Conservation (phyloP, 305 asterid species). For the Fraxinus paxiana region DNA sequence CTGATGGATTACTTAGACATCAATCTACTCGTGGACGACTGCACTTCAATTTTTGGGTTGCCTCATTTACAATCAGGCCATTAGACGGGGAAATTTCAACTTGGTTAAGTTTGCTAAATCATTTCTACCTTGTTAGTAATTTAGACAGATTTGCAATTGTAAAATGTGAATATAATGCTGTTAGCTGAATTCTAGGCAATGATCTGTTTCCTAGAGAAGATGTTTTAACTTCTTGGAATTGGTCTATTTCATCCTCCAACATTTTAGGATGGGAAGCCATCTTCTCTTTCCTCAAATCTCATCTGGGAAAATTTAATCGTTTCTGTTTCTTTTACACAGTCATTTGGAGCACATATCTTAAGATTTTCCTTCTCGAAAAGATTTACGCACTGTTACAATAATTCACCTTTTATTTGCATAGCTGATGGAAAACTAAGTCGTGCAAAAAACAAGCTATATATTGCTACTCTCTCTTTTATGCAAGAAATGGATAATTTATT, state of each 20-base stretch:
- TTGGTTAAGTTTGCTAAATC: background rate
- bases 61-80: background rate
- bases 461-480: background rate
- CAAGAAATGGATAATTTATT: slow-evolving; percentile 54
- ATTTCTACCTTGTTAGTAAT: background rate
- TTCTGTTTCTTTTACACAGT: background rate
- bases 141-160: background rate
- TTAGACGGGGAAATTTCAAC: background rate
- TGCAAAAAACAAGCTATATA: background rate
- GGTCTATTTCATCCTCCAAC: slow-evolving; percentile 21
- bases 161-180: background rate
- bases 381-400: background rate
- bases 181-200: slow-evolving; percentile 31
- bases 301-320: background rate
- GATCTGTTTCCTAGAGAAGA: background rate
- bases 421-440: background rate
- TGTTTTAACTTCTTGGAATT: slow-evolving; percentile 21
- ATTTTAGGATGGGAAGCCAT: slow-evolving; percentile 9
- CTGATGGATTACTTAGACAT: background rate
- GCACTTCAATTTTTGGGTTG: background rate
- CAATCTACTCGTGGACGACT: background rate
- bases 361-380: background rate
- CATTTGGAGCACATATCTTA: background rate
- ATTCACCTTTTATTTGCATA: background rate
- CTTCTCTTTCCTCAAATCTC: background rate